Conservation (phyloP, 106 monocot species). For the Allium cepa region DNA sequence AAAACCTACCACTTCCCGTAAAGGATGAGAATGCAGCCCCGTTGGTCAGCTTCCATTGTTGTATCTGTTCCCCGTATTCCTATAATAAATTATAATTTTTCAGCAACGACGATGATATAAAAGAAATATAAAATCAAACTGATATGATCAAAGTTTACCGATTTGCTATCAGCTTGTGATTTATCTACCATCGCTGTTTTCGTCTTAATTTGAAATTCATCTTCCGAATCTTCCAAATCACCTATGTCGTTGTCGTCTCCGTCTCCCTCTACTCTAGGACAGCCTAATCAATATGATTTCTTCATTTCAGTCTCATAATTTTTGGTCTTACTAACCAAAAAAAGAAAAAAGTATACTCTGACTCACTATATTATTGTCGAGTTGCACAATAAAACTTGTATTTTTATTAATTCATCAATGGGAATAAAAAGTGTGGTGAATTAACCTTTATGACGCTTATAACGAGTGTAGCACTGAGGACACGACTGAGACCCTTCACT, state of each 20-base stretch:
- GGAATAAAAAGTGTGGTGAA: no score
- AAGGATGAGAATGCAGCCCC: slow-evolving; percentile 43
- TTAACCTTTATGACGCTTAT: slow-evolving; percentile 44
- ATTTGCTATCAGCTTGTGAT: slow-evolving; percentile 20
- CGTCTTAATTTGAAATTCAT: slow-evolving; percentile 54
- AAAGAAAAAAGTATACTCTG: no score
- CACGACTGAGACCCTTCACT: slow-evolving; percentile 38
- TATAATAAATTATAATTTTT: slow-evolving; percentile 4
- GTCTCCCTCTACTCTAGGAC: slow-evolving; percentile 67
- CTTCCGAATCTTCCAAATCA: slow-evolving; percentile 58
- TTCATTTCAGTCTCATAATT: no score
- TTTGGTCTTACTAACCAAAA: no score
- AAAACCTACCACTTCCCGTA: slow-evolving; percentile 42
- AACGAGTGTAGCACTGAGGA: slow-evolving; percentile 41
- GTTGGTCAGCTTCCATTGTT: slow-evolving; percentile 28
- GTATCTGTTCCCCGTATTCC: slow-evolving; percentile 47
- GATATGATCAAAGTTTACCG: slow-evolving; percentile 17
- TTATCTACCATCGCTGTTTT: slow-evolving; percentile 20
- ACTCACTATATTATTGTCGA: no score
- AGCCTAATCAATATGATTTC: slow-evolving; percentile 24
- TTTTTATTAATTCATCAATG: no score
- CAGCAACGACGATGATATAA: not conserved
- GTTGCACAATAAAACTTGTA: no score
- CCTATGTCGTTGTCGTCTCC: slow-evolving; percentile 66
- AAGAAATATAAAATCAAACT: not conserved